These are phyloP conservation scores for Penicillium sp. DNA, from an alignment of 2,329 filamentous ascomycete species.

Conservation along the genomic window DNA sequence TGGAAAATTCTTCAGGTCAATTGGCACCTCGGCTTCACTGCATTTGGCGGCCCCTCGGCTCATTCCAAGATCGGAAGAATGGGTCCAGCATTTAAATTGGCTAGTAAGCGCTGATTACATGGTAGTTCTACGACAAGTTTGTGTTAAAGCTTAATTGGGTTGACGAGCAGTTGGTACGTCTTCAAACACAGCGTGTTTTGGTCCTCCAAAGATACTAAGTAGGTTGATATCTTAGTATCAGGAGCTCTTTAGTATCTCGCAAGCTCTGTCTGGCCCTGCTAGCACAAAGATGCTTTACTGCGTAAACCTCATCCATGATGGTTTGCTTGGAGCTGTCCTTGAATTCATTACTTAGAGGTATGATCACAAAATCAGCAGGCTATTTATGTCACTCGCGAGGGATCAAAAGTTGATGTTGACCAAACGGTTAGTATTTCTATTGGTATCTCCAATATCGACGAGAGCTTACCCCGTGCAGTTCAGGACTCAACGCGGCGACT, in stretches of 20 bases:
- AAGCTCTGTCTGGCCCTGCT: conserved; percentile 13
- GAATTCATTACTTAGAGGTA: conserved; percentile 14
- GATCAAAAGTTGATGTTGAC: not conserved
- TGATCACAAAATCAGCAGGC: too few species aligned
- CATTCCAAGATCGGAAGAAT: not conserved
- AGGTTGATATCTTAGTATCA: conserved; percentile 7
- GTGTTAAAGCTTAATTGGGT: not conserved
- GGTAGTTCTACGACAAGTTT: not conserved
- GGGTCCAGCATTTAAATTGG: not conserved
- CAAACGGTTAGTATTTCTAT: not conserved
- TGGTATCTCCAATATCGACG: not conserved
- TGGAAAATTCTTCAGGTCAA: conserved; percentile 2
- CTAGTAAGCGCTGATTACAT: not conserved
- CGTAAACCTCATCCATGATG: conserved; percentile 12
- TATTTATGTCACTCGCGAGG: not conserved
- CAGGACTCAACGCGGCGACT: conserved; percentile 12
- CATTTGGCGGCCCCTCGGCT: not conserved
- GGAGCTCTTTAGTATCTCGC: conserved; percentile 12
- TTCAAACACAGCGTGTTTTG: not conserved
- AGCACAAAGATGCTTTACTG: conserved; percentile 17
- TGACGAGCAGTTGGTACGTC: conserved; percentile 1
- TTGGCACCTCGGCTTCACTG: not conserved
- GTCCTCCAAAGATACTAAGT: conserved; percentile 2
- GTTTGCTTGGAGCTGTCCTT: conserved; percentile 10
- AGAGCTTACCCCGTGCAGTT: conserved; percentile 7